These are phyloP conservation scores for Medicago arabica DNA, from an alignment of 306 rosid species.

Conservation along the genomic window DNA sequence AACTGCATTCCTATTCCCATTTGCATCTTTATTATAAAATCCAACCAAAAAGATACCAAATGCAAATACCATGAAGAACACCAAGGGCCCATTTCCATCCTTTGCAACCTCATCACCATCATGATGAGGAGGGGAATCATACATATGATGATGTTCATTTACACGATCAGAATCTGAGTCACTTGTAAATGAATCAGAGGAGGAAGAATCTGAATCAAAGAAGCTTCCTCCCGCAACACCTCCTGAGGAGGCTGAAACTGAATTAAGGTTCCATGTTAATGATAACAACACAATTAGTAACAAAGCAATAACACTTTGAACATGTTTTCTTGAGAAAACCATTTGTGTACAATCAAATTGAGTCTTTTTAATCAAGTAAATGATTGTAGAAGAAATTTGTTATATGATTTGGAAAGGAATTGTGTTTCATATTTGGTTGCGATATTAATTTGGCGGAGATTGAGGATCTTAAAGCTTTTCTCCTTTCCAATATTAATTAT, in stretches of 20 bases:
- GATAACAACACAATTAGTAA: conserved; percentile 26
- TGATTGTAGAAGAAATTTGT: neutral
- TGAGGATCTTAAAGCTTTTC: conserved; percentile 1
- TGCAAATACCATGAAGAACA: conserved; percentile 24
- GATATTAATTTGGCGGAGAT: conserved; percentile 10
- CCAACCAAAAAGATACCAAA: conserved; percentile 39
- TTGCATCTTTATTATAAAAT: conserved; percentile 1
- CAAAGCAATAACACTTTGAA: neutral
- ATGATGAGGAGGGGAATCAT: conserved; percentile 18
- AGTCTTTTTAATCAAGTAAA: neutral
- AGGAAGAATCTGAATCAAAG: conserved; percentile 47
- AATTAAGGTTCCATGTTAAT: conserved; percentile 15
- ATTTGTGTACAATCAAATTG: conserved; percentile 4
- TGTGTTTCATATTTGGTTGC: neutral
- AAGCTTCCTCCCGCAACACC: conserved; percentile 49
- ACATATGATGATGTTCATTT: neutral
- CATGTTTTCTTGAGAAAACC: conserved; percentile 9
- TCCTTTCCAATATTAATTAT: neutral
- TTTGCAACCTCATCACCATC: neutral
- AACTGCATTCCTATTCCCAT: conserved; percentile 35
- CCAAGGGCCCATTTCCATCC: neutral
- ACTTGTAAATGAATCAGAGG: conserved; percentile 9
- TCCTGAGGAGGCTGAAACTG: conserved; percentile 42
- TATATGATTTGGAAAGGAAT: neutral
- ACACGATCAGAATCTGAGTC: neutral